Base-by-base conservation (phyloP, 2,329 filamentous ascomycete genomes). In the Rutstroemia sp. region DNA sequence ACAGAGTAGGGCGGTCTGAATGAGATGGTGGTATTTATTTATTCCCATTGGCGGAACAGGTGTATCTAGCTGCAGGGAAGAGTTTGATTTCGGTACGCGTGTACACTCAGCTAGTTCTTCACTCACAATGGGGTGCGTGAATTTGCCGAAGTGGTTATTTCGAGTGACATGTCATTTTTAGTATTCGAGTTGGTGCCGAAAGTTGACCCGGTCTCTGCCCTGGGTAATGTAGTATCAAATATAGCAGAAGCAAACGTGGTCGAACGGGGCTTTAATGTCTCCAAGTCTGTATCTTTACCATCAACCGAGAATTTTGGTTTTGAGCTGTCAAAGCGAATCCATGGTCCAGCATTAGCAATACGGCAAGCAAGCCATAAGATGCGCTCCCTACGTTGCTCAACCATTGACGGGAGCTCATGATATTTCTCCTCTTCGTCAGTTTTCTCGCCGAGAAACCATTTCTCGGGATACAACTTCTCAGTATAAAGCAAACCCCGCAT, bases 361-460 rank as follows among this genome's bases (percentile, higher is more conserved):
- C 54, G 53, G 25, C 46, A 57, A 39, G 58, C 61, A 45, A 64
- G 41, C 57, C 63, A 67, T 5, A 65, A 57, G 23, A 66, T 65
- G 4, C 63, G 48, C 30, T 67, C 65, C 27, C 59, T 63, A 16
- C 64, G 52, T 51, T 64, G 58, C 8, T 55, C 59, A 17, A 61
- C 60, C 63, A 67, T 65, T 21, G 62, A 65, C 21, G 63, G 54
- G n/a, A 57, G 55, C 41, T 67, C 65, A 19, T 62, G 59, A 50
- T 65, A 63, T 42, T 67, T 63, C 14, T 66, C 64, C 48, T 65
- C 65, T 10, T 63, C 61, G 27, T 67, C 65, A 5, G 63, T 56
- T n/a, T 63, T 62, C n/a, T 59, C 55, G 42, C 58, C 59, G 4
- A 48, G 46, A 47, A 65, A 65, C 63, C 64, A 65, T n/a, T 42